Percentiles rank a stretch among this genome's conserved stretches.
phyloP scores from a whole-genome alignment of 768 basidiomycete genomes.

The Agrocybe praecox region DNA sequence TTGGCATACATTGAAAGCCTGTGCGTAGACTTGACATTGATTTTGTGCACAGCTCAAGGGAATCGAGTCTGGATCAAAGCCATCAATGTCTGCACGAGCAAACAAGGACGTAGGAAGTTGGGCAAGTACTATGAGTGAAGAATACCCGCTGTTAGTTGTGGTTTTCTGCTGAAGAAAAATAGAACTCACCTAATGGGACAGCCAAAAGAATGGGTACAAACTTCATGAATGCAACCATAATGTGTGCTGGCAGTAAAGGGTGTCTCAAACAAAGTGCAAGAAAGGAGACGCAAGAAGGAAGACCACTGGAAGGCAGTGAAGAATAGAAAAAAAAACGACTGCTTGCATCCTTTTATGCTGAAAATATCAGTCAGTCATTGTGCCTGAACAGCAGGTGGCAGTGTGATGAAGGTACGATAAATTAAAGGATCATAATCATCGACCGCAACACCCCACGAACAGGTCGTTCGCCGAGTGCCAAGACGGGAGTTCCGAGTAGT shows the following conservation, averaged over 20 bases:
- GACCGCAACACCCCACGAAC: too few relatives aligned
- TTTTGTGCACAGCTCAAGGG: too few relatives aligned
- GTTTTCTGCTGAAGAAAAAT: background rate
- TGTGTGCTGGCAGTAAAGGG: background rate
- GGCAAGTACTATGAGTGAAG: background rate
- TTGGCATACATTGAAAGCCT: too few relatives aligned
- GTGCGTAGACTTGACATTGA: too few relatives aligned
- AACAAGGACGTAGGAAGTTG: background rate
- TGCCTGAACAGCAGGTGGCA: background rate
- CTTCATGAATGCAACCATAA: slow-evolving; percentile 7
- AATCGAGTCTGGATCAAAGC: too few relatives aligned
- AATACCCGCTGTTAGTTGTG: too few relatives aligned
- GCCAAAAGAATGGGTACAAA: slow-evolving; percentile 1
- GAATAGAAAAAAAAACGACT: too few relatives aligned
- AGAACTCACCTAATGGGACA: slow-evolving; percentile 1
- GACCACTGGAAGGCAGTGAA: too few relatives aligned
- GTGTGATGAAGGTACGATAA: background rate
- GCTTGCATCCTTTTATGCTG: too few relatives aligned
- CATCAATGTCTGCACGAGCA: background rate
- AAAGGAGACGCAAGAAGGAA: background rate
- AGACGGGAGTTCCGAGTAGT: too few relatives aligned
- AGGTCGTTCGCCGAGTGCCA: too few relatives aligned
- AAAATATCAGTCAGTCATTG: background rate
- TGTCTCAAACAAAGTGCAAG: background rate
- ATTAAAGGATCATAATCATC: background rate